Conservation (phyloP, 495 filamentous ascomycete species). For the Penicillium soppii region DNA sequence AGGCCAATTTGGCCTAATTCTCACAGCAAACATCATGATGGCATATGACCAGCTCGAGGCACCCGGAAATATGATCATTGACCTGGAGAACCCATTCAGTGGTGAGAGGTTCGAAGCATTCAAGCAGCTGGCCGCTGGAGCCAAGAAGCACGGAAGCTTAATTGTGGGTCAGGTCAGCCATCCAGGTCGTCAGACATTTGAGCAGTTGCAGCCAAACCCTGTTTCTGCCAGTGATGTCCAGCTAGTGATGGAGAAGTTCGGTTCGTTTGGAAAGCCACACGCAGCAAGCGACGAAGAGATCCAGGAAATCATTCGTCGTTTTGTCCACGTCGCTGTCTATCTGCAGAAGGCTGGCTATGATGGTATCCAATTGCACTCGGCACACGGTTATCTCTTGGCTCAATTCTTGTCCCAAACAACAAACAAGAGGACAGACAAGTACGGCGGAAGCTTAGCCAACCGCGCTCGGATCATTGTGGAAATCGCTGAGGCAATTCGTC, state of each 20-base stretch:
- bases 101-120: constrained; percentile 61
- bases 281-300: constrained; percentile 53
- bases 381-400: constrained; percentile 62
- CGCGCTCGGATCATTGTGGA: constrained; percentile 49
- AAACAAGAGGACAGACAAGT: constrained; percentile 59
- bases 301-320: constrained; percentile 44
- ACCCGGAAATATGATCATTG: constrained; percentile 58
- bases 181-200: constrained; percentile 57
- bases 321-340: constrained; percentile 57
- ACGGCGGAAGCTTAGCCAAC: constrained; percentile 54
- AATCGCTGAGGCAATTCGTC: constrained; percentile 44
- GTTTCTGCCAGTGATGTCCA: constrained; percentile 62
- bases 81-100: constrained; percentile 38
- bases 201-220: constrained; percentile 51
- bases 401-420: constrained; percentile 59
- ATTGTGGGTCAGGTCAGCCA: constrained; percentile 61
- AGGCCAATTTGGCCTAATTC: constrained; percentile 52
- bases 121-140: constrained; percentile 45
- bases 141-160: constrained; percentile 54
- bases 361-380: constrained; percentile 57
- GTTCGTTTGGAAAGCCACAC: constrained; percentile 47
- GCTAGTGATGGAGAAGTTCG: constrained; percentile 42
- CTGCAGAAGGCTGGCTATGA: constrained; percentile 58
- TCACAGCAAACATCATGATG: constrained; percentile 65
- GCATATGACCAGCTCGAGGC: constrained; percentile 58